These are phyloP conservation scores for Ochetophila trinervis DNA, from an alignment of 306 rosid genomes.

Conservation along the genomic window DNA sequence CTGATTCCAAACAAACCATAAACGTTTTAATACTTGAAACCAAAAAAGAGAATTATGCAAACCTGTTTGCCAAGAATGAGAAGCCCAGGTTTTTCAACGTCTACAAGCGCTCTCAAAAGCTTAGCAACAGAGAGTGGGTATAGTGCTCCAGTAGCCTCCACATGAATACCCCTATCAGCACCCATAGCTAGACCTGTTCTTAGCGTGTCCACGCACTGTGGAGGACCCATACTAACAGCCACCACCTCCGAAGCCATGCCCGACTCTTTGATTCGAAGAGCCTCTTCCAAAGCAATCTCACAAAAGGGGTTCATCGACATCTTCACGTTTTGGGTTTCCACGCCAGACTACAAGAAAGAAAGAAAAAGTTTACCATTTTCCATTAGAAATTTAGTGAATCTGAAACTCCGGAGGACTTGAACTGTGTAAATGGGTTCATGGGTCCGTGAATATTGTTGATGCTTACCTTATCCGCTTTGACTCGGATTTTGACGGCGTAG, in stretches of 20 bases:
- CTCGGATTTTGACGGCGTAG: conserved; percentile 95
- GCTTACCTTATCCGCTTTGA: conserved; percentile 73
- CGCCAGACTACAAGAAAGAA: conserved; percentile 49
- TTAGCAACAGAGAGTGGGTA: conserved; percentile 78
- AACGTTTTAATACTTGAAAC: background rate
- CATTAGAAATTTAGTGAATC: background rate
- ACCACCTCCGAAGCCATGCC: conserved; percentile 87
- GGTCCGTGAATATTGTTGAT: background rate
- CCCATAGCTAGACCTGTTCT: conserved; percentile 92
- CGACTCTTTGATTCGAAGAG: conserved; percentile 73
- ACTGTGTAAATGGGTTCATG: background rate
- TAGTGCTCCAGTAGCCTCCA: conserved; percentile 44
- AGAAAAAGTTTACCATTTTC: background rate
- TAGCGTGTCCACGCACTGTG: conserved; percentile 73
- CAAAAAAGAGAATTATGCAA: conserved; percentile 40
- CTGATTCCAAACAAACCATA: background rate
- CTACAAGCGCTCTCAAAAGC: conserved; percentile 65
- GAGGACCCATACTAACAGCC: conserved; percentile 75
- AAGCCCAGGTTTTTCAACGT: conserved; percentile 78
- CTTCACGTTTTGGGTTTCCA: conserved; percentile 93
- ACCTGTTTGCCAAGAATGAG: conserved; percentile 92
- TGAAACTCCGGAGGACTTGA: background rate
- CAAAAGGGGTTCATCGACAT: conserved; percentile 99
- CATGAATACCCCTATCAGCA: conserved; percentile 89
- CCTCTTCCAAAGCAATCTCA: conserved; percentile 92